Conservation (phyloP, 352 stramenopile genomes). For the Phytophthora ramorum region DNA sequence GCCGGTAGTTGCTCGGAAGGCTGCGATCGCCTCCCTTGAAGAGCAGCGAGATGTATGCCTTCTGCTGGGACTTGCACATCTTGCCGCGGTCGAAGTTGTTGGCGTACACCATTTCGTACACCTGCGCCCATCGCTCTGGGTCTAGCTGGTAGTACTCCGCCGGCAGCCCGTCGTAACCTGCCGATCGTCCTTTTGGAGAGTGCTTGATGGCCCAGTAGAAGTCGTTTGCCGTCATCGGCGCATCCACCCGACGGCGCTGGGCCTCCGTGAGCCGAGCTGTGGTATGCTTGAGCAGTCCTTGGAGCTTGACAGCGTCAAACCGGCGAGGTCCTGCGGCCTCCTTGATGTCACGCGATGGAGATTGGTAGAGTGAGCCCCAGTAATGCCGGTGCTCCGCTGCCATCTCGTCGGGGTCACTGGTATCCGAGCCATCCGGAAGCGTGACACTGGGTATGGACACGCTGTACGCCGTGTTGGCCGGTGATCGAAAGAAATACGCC, state of each 20-base stretch:
- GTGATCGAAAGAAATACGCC: constrained; percentile 5
- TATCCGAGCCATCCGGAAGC: background rate
- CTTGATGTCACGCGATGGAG: background rate
- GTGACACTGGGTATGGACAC: background rate
- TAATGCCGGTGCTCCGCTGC: too few species aligned
- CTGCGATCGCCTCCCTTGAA: constrained; percentile 6
- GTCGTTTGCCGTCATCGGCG: constrained; percentile 7
- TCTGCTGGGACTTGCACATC: constrained; percentile 17
- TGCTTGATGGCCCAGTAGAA: constrained; percentile 22
- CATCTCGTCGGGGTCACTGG: background rate
- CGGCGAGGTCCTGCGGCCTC: background rate
- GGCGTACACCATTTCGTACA: constrained; percentile 21
- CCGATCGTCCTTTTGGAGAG: constrained; percentile 10
- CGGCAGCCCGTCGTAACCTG: constrained; percentile 12
- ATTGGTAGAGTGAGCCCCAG: background rate
- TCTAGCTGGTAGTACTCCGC: constrained; percentile 21
- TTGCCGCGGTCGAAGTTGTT: constrained; percentile 4
- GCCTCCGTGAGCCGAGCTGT: background rate
- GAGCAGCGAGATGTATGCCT: constrained; percentile 20
- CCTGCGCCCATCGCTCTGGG: constrained; percentile 5
- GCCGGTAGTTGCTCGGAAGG: constrained; percentile 11
- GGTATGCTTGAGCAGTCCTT: background rate
- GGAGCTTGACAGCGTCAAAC: too few species aligned
- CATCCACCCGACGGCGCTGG: background rate
- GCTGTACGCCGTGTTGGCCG: too few species aligned